phyloP scores from a whole-genome alignment of 2,329 filamentous ascomycete species.

The Phialemonium atrogriseum region DNA sequence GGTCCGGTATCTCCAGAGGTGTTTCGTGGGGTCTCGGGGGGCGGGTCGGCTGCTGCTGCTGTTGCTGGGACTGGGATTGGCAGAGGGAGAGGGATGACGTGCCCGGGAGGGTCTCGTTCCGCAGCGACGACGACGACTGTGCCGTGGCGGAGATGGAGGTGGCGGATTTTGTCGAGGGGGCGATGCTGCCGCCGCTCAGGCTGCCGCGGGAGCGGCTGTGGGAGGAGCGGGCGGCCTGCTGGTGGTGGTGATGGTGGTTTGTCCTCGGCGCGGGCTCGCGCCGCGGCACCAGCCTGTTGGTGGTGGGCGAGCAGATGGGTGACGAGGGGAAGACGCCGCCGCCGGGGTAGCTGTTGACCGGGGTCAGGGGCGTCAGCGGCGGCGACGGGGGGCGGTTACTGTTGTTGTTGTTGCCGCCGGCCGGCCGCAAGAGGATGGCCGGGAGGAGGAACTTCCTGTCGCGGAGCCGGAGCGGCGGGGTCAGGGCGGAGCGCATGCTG shows the following conservation, averaged over 20 bases:
- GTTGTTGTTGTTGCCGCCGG: conserved; percentile 6
- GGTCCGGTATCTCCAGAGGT: too few species aligned
- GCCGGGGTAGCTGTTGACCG: conserved; percentile 10
- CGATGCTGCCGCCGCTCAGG: conserved; percentile 9
- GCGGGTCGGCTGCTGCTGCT: too few species aligned
- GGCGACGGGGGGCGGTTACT: conserved; percentile 17
- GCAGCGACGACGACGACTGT: conserved; percentile 12
- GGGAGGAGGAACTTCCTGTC: conserved; percentile 38
- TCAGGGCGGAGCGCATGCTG: conserved; percentile 20
- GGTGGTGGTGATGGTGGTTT: conserved; percentile 5
- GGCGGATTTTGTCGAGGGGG: conserved; percentile 6
- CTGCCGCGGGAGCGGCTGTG: conserved; percentile 9
- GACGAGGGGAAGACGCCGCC: conserved; percentile 24
- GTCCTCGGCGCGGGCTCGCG: conserved; percentile 12
- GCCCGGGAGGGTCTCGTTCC: conserved; percentile 19
- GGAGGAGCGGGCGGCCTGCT: conserved; percentile 1
- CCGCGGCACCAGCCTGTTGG: conserved; percentile 26
- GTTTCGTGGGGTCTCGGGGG: too few species aligned
- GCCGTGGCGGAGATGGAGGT: conserved; percentile 3
- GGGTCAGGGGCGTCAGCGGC: conserved; percentile 19
- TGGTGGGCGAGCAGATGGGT: conserved; percentile 27
- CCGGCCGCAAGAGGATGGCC: conserved; percentile 17
- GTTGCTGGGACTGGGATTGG: too few species aligned
- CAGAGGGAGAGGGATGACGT: conserved; percentile 9
- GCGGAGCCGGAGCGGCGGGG: conserved; percentile 38